Base-by-base conservation (phyloP, 169 alveolate genomes). In the Neospora caninum region DNA sequence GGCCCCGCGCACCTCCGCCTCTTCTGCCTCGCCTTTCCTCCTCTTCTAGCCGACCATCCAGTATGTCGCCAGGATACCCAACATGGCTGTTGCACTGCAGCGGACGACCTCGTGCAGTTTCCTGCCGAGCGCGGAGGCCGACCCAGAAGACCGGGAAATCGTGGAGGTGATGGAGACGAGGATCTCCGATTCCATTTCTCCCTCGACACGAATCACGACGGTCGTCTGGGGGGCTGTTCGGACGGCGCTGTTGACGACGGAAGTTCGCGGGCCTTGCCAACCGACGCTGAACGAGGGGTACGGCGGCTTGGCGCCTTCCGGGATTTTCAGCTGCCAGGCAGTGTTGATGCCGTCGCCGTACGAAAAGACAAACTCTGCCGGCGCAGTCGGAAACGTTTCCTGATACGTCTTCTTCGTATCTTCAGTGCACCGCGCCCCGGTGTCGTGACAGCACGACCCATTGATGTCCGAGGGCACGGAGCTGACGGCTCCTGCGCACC, bases 271-370 rank as follows among this genome's bases (percentile, higher is more conserved):
- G 18, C 89, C 89, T 18, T 41, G 67, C 89, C 89, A 82, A 31
- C 69, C 89, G 16, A 82, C 89, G 67, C 89, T 82, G 41, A 82
- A 82, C 31, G 89, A 31, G 39, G 89, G 89, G 41, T 82, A 82
- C 25, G 89, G 89, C 16, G 89, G 42, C 89, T 82, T 25, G 22
- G 67, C 38, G 25, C 29, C 20, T 31, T 82, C 89, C 22, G 89
- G 89, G 13, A 82, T 82, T 49, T 82, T 82, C 54, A 82, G 67
- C 13, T 36, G 34, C 89, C 89, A 82, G 34, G 89, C 70, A 31
- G 39, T 27, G 36, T 43, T 82, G 67, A 82, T 42, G 54, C 89
- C 89, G 89, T 82, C 89, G 4, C 89, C 89, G 38, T 39, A 29
- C 13, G 89, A 25, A 42, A 41, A 82, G 38, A 39, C 38, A 27